phyloP scores from a whole-genome alignment of 495 filamentous ascomycete genomes.

The Talaromyces proteolyticus region DNA sequence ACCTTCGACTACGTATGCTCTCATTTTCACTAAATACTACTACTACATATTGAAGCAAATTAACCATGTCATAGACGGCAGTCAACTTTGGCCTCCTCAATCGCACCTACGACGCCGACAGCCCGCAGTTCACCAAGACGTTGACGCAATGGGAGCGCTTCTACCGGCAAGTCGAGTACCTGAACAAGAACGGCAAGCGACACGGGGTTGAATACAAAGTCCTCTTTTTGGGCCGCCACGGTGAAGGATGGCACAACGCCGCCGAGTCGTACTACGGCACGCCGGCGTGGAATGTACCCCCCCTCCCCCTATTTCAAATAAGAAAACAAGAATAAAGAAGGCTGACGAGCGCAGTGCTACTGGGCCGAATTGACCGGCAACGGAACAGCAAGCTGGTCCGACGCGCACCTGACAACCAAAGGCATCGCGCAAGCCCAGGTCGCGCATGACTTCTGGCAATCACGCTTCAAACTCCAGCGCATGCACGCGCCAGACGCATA shows the following conservation, averaged over 20 bases:
- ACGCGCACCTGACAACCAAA: conserved; percentile 57
- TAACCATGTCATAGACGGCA: conserved; percentile 35
- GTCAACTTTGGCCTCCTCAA: conserved; percentile 64
- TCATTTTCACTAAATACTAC: too few relatives aligned
- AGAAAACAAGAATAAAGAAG: conserved; percentile 73
- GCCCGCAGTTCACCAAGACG: conserved; percentile 23
- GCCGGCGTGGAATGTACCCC: conserved; percentile 55
- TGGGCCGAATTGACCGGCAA: conserved; percentile 69
- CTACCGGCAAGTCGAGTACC: conserved; percentile 41
- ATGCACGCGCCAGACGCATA: conserved; percentile 61
- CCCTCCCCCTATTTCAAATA: conserved; percentile 2
- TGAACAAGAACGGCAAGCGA: conserved; percentile 44
- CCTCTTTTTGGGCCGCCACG: conserved; percentile 64
- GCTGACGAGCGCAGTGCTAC: conserved; percentile 66
- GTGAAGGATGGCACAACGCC: conserved; percentile 64
- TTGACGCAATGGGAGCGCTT: conserved; percentile 66
- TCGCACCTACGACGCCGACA: conserved; percentile 47
- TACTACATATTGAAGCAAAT: too few relatives aligned
- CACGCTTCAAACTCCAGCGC: conserved; percentile 39
- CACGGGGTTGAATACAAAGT: conserved; percentile 57
- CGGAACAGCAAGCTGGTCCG: conserved; percentile 57
- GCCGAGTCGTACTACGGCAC: conserved; percentile 63
- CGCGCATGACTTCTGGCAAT: conserved; percentile 60
- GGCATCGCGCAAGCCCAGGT: conserved; percentile 57
- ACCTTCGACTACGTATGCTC: conserved; percentile 59